These are phyloP conservation scores for Balakata baccata DNA, from an alignment of 345 rosid species.

Conservation along the genomic window DNA sequence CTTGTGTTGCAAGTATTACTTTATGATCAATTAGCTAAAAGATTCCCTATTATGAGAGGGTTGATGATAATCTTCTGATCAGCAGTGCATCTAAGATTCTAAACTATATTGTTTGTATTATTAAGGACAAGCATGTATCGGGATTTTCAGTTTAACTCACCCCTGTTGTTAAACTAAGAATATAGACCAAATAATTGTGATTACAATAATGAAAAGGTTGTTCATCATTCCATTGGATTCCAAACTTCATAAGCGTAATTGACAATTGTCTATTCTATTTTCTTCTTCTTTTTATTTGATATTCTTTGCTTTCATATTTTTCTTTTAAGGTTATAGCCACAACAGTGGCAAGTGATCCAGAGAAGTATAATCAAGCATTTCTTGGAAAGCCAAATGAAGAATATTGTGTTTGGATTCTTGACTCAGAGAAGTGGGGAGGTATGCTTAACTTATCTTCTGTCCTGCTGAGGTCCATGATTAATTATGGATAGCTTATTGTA, in stretches of 20 bases:
- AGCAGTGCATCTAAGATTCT: neutral
- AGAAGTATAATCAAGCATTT: constrained; percentile 77
- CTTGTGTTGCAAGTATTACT: neutral
- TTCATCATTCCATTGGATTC: neutral
- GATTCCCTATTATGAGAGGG: neutral
- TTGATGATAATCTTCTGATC: neutral
- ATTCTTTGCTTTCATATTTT: constrained; percentile 12
- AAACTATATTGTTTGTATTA: neutral
- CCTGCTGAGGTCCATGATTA: neutral
- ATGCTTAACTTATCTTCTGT: constrained; percentile 15
- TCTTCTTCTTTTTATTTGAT: neutral
- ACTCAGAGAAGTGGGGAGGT: constrained; percentile 99
- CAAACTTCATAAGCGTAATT: neutral
- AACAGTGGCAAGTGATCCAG: constrained; percentile 71
- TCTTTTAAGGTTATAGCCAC: constrained; percentile 79
- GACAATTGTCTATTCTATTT: neutral
- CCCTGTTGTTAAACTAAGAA: neutral
- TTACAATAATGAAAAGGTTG: neutral
- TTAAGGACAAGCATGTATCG: neutral
- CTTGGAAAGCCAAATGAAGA: constrained; percentile 73
- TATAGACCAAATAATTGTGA: neutral
- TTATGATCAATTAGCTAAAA: neutral
- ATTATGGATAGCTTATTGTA: neutral
- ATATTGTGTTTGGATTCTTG: constrained; percentile 89
- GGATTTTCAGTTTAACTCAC: neutral